Conservation (phyloP, 495 filamentous ascomycete genomes). For the Chaetomium cochliodes region DNA sequence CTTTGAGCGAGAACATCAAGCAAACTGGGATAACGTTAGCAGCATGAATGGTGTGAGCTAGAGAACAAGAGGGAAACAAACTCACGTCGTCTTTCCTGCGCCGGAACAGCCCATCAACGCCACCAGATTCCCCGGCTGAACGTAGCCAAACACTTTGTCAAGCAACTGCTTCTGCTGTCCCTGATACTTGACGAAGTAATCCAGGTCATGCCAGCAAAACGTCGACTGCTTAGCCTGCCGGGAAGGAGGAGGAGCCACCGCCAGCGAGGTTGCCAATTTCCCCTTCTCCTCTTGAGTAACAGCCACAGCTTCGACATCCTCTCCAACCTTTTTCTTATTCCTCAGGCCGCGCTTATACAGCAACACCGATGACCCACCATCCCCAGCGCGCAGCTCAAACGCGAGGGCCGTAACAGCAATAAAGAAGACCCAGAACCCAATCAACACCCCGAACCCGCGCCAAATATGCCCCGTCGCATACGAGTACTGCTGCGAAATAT, state of each 20-base stretch:
- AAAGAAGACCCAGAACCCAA: slow-evolving; percentile 66
- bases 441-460: slow-evolving; percentile 73
- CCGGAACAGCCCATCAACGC: slow-evolving; percentile 80
- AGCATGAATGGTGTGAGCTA: neutral
- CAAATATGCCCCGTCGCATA: slow-evolving; percentile 66
- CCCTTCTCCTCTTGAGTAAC: neutral
- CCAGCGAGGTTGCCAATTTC: neutral
- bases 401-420: neutral
- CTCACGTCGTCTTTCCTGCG: slow-evolving; percentile 62
- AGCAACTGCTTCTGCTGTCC: slow-evolving; percentile 58
- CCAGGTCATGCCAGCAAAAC: slow-evolving; percentile 60
- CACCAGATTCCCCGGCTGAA: slow-evolving; percentile 75
- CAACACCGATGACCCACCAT: slow-evolving; percentile 8
- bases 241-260: neutral
- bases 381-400: slow-evolving; percentile 3
- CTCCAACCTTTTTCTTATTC: slow-evolving; percentile 32
- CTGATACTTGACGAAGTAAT: slow-evolving; percentile 62
- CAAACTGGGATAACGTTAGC: neutral
- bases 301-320: slow-evolving; percentile 36
- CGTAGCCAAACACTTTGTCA: slow-evolving; percentile 68
- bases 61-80: neutral
- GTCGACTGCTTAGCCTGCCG: slow-evolving; percentile 32
- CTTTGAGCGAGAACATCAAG: slow-evolving; percentile 68
- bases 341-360: slow-evolving; percentile 14
- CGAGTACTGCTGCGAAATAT: slow-evolving; percentile 54